Evolutionary conservation across 805 yeast genomes (phyloP), one percentile per base, ranked within the genome.

Genomic region (Wickerhamiella azyma): DNA sequence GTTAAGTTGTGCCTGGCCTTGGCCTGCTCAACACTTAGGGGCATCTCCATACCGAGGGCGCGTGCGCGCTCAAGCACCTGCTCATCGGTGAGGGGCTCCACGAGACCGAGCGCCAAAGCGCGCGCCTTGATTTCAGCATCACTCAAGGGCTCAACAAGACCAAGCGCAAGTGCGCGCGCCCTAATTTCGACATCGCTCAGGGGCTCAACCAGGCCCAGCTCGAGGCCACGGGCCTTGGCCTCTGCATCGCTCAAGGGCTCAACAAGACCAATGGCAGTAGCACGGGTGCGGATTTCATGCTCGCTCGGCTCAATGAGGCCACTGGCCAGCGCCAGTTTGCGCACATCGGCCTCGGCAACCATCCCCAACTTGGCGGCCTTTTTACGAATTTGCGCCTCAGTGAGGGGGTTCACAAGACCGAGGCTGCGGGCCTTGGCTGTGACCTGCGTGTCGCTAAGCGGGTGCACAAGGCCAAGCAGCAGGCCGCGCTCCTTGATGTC

Each of bases 11-110:
- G 64, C 48, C 5, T 21, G 6, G 19, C 28, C 28, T 36, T 42
- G 26, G 32, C 39, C 28, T 45, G 41, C 26, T 28, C 45, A 14
- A 36, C 48, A 10, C 16, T 17, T 1, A 28, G 37, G 3, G 39
- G 39, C 26, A 43, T 43, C 2, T 52, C 52, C 11, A 60, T 46
- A 2, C 59, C 53, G 7, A 53, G 37, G 1, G 35, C 48, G 7
- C 48, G 46, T 53, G 63, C 65, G 33, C 54, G 55, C 18, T 49
- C 26, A 9, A 13, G 16, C 4, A 52, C 37, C 13, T 47, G 50
- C 56, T 83, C 92, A 5, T 83, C 88, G 66, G 1, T 49, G 16
- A 44, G 17, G 3, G 50, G 51, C 35, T 47, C 46, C 2, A 54
- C 53, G 13, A 59, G 48, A 1, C 59, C 56, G 0, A 50, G 33